These are phyloP conservation scores for Globisporangium paroecandrum DNA, from an alignment of 352 stramenopile genomes.

Conservation along the genomic window DNA sequence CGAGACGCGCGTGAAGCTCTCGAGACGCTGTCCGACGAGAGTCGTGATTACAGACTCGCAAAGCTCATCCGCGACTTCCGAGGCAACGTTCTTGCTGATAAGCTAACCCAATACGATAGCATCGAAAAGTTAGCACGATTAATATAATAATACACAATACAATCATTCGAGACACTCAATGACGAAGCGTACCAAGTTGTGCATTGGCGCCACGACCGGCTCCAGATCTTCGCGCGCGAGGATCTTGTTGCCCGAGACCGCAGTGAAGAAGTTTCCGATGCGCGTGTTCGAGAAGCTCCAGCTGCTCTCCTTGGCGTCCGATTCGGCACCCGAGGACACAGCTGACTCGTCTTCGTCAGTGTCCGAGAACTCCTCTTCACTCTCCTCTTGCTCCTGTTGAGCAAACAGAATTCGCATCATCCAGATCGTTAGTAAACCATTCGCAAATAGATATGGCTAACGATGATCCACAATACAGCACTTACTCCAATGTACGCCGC, in stretches of 20 bases:
- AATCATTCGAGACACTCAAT: neutral
- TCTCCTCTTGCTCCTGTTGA: conserved; percentile 58
- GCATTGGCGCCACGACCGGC: conserved; percentile 91
- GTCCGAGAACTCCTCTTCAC: conserved; percentile 62
- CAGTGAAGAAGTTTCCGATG: conserved; percentile 77
- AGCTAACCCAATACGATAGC: conserved; percentile 44
- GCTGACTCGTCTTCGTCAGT: conserved; percentile 65
- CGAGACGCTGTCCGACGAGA: conserved; percentile 94
- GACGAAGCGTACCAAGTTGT: conserved; percentile 67
- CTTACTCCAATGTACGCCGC: conserved; percentile 81
- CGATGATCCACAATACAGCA: neutral
- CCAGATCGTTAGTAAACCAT: neutral
- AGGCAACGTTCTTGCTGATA: conserved; percentile 97
- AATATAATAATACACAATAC: neutral
- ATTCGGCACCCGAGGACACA: conserved; percentile 64
- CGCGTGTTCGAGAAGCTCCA: conserved; percentile 85
- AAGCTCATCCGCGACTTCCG: conserved; percentile 93
- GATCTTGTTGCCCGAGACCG: conserved; percentile 90
- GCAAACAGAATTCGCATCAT: neutral
- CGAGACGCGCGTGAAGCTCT: conserved; percentile 89
- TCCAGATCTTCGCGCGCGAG: conserved; percentile 92
- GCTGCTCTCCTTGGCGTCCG: conserved; percentile 47
- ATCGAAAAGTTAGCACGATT: neutral
- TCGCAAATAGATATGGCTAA: neutral
- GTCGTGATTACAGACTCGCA: conserved; percentile 93